Evolutionary conservation across 768 basidiomycete genomes (phyloP).

Genomic region (Hypsizygus marmoreus): DNA sequence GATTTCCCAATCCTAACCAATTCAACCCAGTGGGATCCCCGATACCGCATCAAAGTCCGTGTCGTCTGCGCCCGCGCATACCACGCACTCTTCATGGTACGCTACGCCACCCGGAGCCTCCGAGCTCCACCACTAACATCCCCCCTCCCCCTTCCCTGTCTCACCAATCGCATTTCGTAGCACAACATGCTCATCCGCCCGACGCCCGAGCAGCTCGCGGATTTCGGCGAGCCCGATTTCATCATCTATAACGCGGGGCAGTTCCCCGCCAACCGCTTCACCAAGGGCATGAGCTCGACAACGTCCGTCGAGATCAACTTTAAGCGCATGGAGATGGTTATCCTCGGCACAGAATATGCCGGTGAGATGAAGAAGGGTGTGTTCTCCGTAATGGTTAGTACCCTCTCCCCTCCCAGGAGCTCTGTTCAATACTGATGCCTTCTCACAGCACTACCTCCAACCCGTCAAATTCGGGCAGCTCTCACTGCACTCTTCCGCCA

Average conservation of each 20-base stretch:
- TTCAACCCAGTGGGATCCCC: constrained; percentile 95
- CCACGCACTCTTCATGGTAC: constrained; percentile 97
- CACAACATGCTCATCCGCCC: constrained; percentile 99
- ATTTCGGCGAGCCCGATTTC: constrained; percentile 98
- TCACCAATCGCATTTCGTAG: constrained; percentile 43
- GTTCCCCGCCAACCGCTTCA: constrained; percentile 99
- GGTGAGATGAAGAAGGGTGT: constrained; percentile 99
- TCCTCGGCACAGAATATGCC: constrained; percentile 96
- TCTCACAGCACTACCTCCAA: constrained; percentile 86
- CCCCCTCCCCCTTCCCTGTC: constrained; percentile 13
- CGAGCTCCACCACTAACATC: no score
- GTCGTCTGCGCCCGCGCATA: constrained; percentile 98
- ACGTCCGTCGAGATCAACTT: constrained; percentile 99
- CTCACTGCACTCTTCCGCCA: constrained; percentile 96
- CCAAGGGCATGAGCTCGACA: constrained; percentile 98
- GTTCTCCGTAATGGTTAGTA: constrained; percentile 91
- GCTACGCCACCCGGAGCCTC: no score
- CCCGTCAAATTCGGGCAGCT: constrained; percentile 98
- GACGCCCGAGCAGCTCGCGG: constrained; percentile 88
- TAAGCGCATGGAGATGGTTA: constrained; percentile 99
- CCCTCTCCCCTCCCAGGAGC: neutral
- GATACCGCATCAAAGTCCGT: constrained; percentile 99
- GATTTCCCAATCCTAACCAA: constrained; percentile 11
- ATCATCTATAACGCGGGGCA: constrained; percentile 99
- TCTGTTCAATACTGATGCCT: constrained; percentile 15